Evolutionary conservation across 1,139 yeast genomes (phyloP), one percentile per base, ranked within the genome.

Genomic region (Protomyces pachydermus): DNA sequence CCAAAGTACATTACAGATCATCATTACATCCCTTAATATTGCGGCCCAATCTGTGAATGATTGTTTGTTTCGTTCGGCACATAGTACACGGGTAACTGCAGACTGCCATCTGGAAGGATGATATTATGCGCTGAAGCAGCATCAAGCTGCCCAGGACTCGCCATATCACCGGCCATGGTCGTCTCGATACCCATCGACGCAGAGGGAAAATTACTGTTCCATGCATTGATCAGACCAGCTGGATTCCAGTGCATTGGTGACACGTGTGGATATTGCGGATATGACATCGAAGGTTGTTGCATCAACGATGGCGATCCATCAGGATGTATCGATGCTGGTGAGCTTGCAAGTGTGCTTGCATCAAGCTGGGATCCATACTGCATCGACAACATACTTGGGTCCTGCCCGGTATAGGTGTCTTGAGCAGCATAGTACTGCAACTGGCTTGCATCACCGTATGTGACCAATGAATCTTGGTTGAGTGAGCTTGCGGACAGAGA

Each of bases 141-240:
- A 37, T 37, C 42, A 37, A 14, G 42, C 14, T n/a, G 16, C 16
- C 42, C 42, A 37, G 42, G 42, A 37, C 42, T 37, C 42, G 42
- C 42, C 42, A 37, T 37, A 37, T 37, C 42, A 37, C 42, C 42
- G 1, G 42, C 16, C 42, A 37, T 37, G 42, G 42, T n/a, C 42
- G 42, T 37, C 16, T 37, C 42, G 9, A 37, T 37, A 37, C 42
- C 42, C 42, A 37, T 37, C 16, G 48, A n/a, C 6, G 48, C 48
- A 6, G 48, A n/a, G 3, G 60, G 54, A 46, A 56, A 56, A 35
- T 56, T 56, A 28, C 35, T 25, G 35, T 56, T 45, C 60, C 60
- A 56, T 8, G 60, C 60, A 34, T 51, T 51, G 35, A 56, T 56
- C 54, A 56, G 23, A 5, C 60, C 60, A 8, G 61, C 61, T 16